phyloP scores from a whole-genome alignment of 495 filamentous ascomycete species.

The Aspergillus haitiensis region DNA sequence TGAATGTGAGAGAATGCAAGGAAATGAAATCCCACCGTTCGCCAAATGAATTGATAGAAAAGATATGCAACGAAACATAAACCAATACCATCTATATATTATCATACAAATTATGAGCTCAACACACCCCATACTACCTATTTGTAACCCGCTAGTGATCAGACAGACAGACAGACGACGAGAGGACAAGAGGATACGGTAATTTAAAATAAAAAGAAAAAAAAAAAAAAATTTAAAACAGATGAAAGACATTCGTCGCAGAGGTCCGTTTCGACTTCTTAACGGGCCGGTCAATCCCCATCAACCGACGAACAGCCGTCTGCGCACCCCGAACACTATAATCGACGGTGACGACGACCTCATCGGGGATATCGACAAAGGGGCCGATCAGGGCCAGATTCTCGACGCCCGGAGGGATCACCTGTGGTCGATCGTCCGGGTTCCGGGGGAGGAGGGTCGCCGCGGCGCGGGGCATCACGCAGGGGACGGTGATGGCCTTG shows the following conservation, averaged over 20 bases:
- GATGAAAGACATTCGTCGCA: constrained; percentile 17
- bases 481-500: constrained; percentile 36
- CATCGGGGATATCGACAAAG: constrained; percentile 45
- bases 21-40: too few relatives aligned
- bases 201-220: too few relatives aligned
- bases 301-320: constrained; percentile 38
- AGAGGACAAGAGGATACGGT: too few relatives aligned
- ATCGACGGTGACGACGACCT: constrained; percentile 43
- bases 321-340: constrained; percentile 46
- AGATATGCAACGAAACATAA: too few relatives aligned
- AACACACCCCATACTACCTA: too few relatives aligned
- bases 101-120: too few relatives aligned
- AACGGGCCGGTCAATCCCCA: constrained; percentile 21
- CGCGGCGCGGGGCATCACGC: constrained; percentile 32
- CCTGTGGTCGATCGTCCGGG: constrained; percentile 33
- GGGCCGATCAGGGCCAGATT: constrained; percentile 46
- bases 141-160: too few relatives aligned
- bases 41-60: too few relatives aligned
- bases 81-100: too few relatives aligned
- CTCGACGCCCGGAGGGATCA: constrained; percentile 36
- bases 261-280: constrained; percentile 19
- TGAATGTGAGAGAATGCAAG: too few relatives aligned
- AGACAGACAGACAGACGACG: too few relatives aligned
- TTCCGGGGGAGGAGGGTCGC: constrained; percentile 34
- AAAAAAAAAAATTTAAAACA: constrained; percentile 6